Evolutionary conservation across 2,329 filamentous ascomycete genomes (phyloP), one percentile per base, ranked within the genome.

Genomic region (Pseudocercospora ulei): DNA sequence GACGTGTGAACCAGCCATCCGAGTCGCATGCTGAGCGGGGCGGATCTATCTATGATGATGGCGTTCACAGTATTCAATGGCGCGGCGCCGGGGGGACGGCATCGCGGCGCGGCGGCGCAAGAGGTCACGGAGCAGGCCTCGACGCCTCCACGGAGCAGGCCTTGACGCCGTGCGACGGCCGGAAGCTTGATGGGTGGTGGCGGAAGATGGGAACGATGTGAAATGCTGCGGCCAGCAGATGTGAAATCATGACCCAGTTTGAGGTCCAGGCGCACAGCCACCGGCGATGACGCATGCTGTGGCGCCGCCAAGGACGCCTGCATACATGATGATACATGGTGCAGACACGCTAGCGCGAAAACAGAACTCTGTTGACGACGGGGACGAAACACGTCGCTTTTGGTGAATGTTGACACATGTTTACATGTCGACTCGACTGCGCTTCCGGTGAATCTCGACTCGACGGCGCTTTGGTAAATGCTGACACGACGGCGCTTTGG

Each of bases 1-100:
- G 23, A 23, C 29, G 25, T 22, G 22, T 38, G 30, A 9, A 4
- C 40, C 29, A 30, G 40, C 35, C 40, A 43, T 43, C 19, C 24
- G 22, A 34, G 23, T 25, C 20, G 24, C 39, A 42, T 41, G 23
- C 14, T 33, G 30, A 4, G 4, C 7, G 18, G 13, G 30, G 14
- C 23, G 14, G 20, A 11, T 5, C 18, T 20, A 16, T 14, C 9
- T n/a, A 5, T 16, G 18, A n/a, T n/a, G n/a, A n/a, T n/a, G n/a
- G n/a, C n/a, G 3, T 11, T 22, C 20, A 11, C 18, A 22, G 23
- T 23, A 22, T 23, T 23, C 17, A 12, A 34, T 18, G 28, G 14
- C 7, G 37, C 18, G 19, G 14, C 8, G 17, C 17, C 14, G 26
- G 9, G n/a, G 20, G 20, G 16, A 17, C 4, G 11, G 27, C 36